A percentile compares a stretch with the other conserved stretches of the same genome.
Conservation (phyloP, 116 monocot species). For the Zostera marina region DNA sequence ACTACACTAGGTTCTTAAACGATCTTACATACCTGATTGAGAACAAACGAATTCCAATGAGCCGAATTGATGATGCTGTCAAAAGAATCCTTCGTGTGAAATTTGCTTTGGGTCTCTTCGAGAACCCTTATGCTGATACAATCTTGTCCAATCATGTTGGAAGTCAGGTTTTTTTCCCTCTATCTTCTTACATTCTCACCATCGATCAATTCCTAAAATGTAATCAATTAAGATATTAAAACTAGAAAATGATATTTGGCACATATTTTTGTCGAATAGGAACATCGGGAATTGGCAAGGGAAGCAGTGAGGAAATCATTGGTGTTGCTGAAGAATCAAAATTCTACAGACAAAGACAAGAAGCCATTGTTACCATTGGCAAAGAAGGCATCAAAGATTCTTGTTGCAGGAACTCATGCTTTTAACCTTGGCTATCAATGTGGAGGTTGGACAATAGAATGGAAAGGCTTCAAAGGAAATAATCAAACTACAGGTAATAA, state of each 20-base stretch:
- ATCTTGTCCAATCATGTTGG: slow-evolving; percentile 28
- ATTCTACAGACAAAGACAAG: not conserved
- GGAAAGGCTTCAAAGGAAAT: slow-evolving; percentile 38
- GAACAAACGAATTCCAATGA: slow-evolving; percentile 11
- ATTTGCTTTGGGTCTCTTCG: slow-evolving; percentile 17
- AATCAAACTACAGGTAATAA: slow-evolving; percentile 8
- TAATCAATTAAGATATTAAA: not conserved
- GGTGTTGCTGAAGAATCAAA: slow-evolving; percentile 47
- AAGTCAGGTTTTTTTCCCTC: slow-evolving; percentile 17
- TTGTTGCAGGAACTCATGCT: slow-evolving; percentile 45
- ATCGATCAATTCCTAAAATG: not conserved
- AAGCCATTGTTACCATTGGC: slow-evolving; percentile 33
- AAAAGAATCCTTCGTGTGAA: slow-evolving; percentile 21
- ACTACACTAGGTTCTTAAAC: slow-evolving; percentile 6
- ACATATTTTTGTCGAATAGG: slow-evolving; percentile 10
- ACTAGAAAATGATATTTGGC: too few relatives aligned
- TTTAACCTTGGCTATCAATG: slow-evolving; percentile 49
- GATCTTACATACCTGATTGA: slow-evolving; percentile 7
- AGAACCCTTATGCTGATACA: slow-evolving; percentile 14
- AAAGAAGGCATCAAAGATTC: slow-evolving; percentile 41
- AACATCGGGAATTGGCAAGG: slow-evolving; percentile 53
- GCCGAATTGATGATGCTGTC: slow-evolving; percentile 20
- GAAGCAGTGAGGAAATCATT: slow-evolving; percentile 62
- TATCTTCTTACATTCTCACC: not conserved
- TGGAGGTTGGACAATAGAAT: slow-evolving; percentile 57